Conservation (phyloP, 345 rosid genomes). For the Pistacia atlantica region DNA sequence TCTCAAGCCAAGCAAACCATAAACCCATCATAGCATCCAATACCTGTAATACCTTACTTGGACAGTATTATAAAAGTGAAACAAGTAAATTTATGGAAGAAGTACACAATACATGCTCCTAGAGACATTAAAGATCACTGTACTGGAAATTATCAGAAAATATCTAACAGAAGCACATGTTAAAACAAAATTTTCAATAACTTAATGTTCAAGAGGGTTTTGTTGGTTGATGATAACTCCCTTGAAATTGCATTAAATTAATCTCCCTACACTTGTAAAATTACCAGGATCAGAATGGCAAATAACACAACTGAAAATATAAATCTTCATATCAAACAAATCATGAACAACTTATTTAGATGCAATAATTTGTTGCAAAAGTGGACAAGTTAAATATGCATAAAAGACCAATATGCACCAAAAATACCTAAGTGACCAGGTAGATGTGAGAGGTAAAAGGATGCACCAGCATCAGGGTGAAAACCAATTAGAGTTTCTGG, state of each 20-base stretch:
- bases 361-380: background rate
- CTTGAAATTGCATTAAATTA: background rate
- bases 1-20: background rate
- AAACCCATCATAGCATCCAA: background rate
- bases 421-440: constrained; percentile 82
- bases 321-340: constrained; percentile 3
- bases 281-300: background rate
- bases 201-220: background rate
- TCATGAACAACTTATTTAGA: background rate
- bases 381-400: background rate
- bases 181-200: no score
- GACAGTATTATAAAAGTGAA: background rate
- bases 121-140: no score
- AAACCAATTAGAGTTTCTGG: constrained; percentile 94
- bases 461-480: constrained; percentile 98
- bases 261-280: background rate
- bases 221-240: background rate
- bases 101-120: no score
- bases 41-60: background rate
- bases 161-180: no score
- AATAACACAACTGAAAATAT: background rate
- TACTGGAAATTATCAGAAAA: no score
- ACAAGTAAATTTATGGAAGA: background rate
- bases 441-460: constrained; percentile 81
- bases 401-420: constrained; percentile 3